Evolutionary conservation across 805 yeast species (phyloP), one percentile per base, ranked within the genome.

Genomic region (Tetrapisispora namnaoensis): DNA sequence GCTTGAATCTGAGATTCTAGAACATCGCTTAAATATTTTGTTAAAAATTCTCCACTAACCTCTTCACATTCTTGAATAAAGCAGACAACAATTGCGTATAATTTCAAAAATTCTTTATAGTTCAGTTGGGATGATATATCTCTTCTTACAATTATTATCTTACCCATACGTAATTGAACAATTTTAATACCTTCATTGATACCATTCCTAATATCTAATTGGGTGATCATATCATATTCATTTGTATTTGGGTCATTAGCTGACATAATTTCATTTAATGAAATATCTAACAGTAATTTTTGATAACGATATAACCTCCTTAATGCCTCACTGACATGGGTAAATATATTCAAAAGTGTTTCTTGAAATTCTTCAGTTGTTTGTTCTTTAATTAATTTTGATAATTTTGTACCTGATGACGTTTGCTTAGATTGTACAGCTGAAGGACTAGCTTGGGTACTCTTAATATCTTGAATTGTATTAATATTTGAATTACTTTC

Each of bases 41-140:
- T 73, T 14, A 75, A 64, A 8, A 77, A 73, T 49, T 75, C 78
- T 0, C 95, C 95, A 4, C 88, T 80, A 4, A 90, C 76, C 14
- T 80, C 72, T 63, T 93, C 98, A 63, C 95, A 86, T 59, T 88
- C 95, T 44, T 77, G 78, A 39, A 89, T 70, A 61, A 90, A 90
- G 21, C 82, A 71, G 0, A 82, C 77, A 49, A 81, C 79, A 14
- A 85, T 69, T 2, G 83, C 71, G 63, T 80, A 87, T 46, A 87
- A 74, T 50, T 80, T 70, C 43, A 86, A 59, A 66, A 89, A 90
- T 54, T 74, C 77, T n/a, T 75, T 74, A 9, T 78, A 70, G 2
- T 82, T 65, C 21, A 82, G 63, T 37, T 71, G 74, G 0, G 86
- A 76, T 14, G 79, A 80, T 53, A 84, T 79, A 40, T 83, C 88